Evolutionary conservation across 768 basidiomycete genomes (phyloP).

Genomic region (Crassisporium funariophilum): DNA sequence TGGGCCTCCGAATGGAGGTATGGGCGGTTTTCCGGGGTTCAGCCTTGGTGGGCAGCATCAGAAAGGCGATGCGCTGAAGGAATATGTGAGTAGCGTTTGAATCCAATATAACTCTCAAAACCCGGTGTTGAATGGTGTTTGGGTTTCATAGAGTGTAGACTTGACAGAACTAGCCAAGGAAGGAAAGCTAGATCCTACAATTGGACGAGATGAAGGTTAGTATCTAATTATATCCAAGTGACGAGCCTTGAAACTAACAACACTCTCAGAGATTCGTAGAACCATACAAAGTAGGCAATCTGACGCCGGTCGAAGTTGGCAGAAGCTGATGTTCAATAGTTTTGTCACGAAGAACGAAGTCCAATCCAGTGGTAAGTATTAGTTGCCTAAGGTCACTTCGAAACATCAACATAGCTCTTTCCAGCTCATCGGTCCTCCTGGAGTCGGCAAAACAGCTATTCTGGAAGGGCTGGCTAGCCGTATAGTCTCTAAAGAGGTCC

Average conservation of each 20-base stretch:
- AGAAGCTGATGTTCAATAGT: slow-evolving; percentile 42
- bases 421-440: slow-evolving; percentile 82
- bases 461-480: slow-evolving; percentile 87
- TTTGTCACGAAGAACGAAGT: slow-evolving; percentile 86
- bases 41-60: slow-evolving; percentile 60
- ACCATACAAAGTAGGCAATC: slow-evolving; percentile 80
- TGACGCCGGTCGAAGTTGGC: too few relatives aligned
- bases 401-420: background rate
- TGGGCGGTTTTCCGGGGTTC: slow-evolving; percentile 63
- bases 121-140: background rate
- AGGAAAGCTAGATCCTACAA: slow-evolving; percentile 89
- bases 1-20: slow-evolving; percentile 35
- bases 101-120: background rate
- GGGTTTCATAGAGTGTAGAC: slow-evolving; percentile 78
- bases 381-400: background rate
- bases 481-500: slow-evolving; percentile 88
- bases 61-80: slow-evolving; percentile 86
- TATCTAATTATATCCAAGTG: background rate
- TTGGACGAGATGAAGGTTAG: slow-evolving; percentile 84
- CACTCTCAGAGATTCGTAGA: slow-evolving; percentile 69
- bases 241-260: background rate
- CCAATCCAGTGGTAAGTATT: slow-evolving; percentile 78
- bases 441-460: slow-evolving; percentile 93
- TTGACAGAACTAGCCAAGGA: slow-evolving; percentile 80
- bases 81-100: slow-evolving; percentile 49